Percentiles rank a stretch among this genome's conserved stretches.
Conservation (phyloP, 441 rosid genomes). For the Populus hybrid region DNA sequence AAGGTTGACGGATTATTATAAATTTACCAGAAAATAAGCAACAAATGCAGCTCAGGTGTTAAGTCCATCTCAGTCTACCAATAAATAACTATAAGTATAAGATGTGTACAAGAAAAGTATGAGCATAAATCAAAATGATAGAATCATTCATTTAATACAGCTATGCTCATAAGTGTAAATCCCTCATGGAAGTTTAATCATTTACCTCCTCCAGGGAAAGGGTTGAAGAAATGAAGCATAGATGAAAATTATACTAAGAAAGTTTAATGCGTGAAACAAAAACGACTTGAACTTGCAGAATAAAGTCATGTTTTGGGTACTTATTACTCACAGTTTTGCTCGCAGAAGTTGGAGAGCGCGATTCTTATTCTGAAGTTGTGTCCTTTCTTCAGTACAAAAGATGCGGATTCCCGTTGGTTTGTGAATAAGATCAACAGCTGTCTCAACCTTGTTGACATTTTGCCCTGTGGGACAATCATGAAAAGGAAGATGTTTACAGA, state of each 20-base stretch:
- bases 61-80: not conserved
- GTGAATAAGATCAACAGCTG: constrained; percentile 87
- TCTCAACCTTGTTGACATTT: constrained; percentile 97
- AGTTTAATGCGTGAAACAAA: not conserved
- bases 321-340: constrained; percentile 70
- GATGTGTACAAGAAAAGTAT: not conserved
- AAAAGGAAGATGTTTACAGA: constrained; percentile 10
- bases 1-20: constrained; percentile 19
- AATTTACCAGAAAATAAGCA: constrained; percentile 16
- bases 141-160: not conserved
- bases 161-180: not conserved
- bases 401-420: constrained; percentile 95
- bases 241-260: not conserved
- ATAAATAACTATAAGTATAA: not conserved
- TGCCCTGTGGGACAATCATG: constrained; percentile 59
- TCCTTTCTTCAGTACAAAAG: constrained; percentile 93
- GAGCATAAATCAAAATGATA: not conserved
- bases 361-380: constrained; percentile 67
- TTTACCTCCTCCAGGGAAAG: not conserved
- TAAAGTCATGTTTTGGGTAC: constrained; percentile 8
- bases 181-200: not conserved
- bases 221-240: not conserved
- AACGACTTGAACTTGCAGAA: not conserved
- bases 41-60: not conserved
- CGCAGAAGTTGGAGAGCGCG: constrained; percentile 89